Evolutionary conservation across 1,284 basidiomycete species (phyloP).

Genomic region (Apiotrichum sp.): DNA sequence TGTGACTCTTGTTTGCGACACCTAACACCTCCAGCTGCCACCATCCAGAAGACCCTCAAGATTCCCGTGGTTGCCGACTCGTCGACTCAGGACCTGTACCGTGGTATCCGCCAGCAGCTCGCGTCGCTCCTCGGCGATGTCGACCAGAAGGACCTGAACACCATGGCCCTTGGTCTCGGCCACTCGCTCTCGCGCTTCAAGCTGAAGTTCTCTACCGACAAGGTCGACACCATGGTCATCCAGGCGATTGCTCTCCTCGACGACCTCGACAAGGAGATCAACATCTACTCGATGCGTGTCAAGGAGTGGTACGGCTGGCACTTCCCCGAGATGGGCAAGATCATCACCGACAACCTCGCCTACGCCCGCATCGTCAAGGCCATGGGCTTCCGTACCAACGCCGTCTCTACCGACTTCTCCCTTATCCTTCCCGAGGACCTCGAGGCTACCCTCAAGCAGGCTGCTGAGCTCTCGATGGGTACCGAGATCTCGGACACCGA

Average conservation of each 20-base stretch:
- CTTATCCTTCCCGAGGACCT: conserved; percentile 90
- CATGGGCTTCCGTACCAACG: conserved; percentile 95
- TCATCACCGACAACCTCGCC: conserved; percentile 92
- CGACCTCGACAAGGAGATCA: conserved; percentile 98
- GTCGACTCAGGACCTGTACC: conserved; percentile 76
- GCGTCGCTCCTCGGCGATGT: conserved; percentile 79
- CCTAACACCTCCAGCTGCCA: conserved; percentile 54
- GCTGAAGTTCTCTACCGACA: conserved; percentile 98
- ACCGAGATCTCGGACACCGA: conserved; percentile 96
- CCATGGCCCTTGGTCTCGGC: conserved; percentile 94
- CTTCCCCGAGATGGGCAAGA: conserved; percentile 99
- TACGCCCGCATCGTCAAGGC: conserved; percentile 85
- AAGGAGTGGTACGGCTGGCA: conserved; percentile 99
- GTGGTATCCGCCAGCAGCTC: conserved; percentile 88
- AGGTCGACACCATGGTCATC: conserved; percentile 98
- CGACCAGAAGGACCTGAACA: conserved; percentile 91
- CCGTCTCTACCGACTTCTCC: conserved; percentile 75
- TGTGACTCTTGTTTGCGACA: background rate
- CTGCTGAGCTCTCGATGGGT: conserved; percentile 96
- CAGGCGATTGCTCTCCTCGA: conserved; percentile 98
- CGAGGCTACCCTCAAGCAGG: conserved; percentile 82
- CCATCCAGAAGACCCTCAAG: conserved; percentile 88
- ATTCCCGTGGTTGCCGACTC: conserved; percentile 74
- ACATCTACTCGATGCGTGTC: conserved; percentile 98
- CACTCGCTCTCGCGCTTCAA: conserved; percentile 97